Conservation (phyloP, 2,329 filamentous ascomycete genomes). For the Aspergillus alliaceus region DNA sequence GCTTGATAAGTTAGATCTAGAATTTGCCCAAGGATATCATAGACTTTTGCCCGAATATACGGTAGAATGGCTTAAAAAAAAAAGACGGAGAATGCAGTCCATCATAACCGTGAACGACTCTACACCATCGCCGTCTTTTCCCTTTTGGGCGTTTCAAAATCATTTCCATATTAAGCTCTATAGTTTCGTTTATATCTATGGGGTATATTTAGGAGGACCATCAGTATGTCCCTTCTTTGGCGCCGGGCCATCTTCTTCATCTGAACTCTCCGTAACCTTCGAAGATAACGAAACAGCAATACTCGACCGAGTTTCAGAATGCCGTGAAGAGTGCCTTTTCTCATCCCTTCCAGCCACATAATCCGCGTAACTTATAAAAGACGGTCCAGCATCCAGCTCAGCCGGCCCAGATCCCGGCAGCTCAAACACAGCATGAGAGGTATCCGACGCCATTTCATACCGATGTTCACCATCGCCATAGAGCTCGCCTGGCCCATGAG, state of each 20-base stretch:
- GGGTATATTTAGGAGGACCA: background rate
- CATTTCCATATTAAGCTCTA: too few species aligned
- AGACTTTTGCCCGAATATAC: too few species aligned
- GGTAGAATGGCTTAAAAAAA: too few species aligned
- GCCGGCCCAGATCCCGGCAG: background rate
- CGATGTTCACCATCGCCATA: background rate
- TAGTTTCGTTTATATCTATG: background rate
- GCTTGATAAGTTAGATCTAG: too few species aligned
- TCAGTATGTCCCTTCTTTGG: background rate
- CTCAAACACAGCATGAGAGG: background rate
- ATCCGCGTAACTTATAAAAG: background rate
- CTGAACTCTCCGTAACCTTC: background rate
- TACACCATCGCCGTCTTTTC: too few species aligned
- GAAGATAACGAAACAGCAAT: constrained; percentile 3
- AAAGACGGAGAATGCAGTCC: too few species aligned
- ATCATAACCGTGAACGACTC: too few species aligned
- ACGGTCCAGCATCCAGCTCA: background rate
- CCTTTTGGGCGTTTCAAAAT: too few species aligned
- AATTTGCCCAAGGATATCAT: too few species aligned
- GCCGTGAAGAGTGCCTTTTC: background rate
- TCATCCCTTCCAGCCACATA: background rate
- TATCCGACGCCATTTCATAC: background rate
- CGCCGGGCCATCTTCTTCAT: background rate
- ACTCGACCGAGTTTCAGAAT: background rate
- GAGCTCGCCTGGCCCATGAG: background rate